These are phyloP conservation scores for Cytospora piceicola DNA, from an alignment of 2,329 filamentous ascomycete species.

Conservation along the genomic window DNA sequence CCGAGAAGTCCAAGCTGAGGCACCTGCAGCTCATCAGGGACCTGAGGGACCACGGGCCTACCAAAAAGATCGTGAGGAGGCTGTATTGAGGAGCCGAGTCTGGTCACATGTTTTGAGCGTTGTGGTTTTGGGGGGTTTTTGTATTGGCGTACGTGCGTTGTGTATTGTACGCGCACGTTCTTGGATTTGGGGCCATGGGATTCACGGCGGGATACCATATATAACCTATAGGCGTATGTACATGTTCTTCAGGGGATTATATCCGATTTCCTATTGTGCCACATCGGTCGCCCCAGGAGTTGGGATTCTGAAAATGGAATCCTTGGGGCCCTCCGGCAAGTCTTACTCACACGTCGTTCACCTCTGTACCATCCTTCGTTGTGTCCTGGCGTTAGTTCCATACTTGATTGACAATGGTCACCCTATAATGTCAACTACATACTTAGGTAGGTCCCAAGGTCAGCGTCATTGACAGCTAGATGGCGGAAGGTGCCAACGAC, in stretches of 20 bases:
- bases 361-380: no score
- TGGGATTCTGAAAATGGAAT: no score
- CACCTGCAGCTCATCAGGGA: conserved; percentile 23
- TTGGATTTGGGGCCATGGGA: background rate
- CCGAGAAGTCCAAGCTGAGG: conserved; percentile 26
- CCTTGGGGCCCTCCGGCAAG: no score
- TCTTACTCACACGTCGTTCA: no score
- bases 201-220: background rate
- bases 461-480: no score
- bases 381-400: no score
- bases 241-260: background rate
- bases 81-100: background rate
- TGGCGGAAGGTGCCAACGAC: no score
- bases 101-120: background rate
- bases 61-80: conserved; percentile 24
- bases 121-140: background rate
- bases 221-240: background rate
- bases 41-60: conserved; percentile 20
- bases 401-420: no score
- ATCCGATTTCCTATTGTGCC: background rate
- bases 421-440: no score
- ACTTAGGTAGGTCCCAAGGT: no score
- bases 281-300: no score
- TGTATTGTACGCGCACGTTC: background rate
- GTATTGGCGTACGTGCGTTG: background rate